Evolutionary conservation across 257 asterid genomes (phyloP).

Genomic region (Solanum habrochaites): DNA sequence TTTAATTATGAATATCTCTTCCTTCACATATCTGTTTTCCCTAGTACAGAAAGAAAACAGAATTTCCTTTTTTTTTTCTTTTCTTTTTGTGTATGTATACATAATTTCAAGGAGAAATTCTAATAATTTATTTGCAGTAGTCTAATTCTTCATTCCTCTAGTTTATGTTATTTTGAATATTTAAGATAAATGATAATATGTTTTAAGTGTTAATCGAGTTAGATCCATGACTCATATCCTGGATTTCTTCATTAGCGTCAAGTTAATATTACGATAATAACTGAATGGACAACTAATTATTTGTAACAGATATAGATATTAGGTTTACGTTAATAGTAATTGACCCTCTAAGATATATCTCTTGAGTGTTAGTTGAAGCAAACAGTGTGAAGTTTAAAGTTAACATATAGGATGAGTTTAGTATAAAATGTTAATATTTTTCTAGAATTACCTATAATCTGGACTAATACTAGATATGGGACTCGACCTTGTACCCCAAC

Average conservation of each 20-base stretch:
- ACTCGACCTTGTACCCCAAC: neutral
- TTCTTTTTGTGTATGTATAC: neutral
- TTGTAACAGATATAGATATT: neutral
- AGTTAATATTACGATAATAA: neutral
- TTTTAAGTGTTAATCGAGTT: neutral
- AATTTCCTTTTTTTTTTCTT: neutral
- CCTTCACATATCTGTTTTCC: neutral
- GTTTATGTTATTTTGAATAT: neutral
- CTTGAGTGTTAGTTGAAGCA: neutral
- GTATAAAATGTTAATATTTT: no score
- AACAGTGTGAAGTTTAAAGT: neutral
- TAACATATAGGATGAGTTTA: neutral
- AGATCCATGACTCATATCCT: neutral
- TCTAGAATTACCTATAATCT: neutral
- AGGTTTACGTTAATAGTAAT: neutral
- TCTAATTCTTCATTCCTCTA: neutral
- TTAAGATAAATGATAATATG: neutral
- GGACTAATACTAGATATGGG: fast-evolving
- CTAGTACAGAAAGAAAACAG: neutral
- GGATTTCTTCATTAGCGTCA: neutral
- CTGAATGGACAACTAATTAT: neutral
- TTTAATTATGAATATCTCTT: neutral
- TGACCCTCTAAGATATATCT: neutral
- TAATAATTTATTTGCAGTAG: neutral
- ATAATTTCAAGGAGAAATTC: neutral